Conservation (phyloP, 2,329 filamentous ascomycete species). For the Xylariomycetidae sp. region DNA sequence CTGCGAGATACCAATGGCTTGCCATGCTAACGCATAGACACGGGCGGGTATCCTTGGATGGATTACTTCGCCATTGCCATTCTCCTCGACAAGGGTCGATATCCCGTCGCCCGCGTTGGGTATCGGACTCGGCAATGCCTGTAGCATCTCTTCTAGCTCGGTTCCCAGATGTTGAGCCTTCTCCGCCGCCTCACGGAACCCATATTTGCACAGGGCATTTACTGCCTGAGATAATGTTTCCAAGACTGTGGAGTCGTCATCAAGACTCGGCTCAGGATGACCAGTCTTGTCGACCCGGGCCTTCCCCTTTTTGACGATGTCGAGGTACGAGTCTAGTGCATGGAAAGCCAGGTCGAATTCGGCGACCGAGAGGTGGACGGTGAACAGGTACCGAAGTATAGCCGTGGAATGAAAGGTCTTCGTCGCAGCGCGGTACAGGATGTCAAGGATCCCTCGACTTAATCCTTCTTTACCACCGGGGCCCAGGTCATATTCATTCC, state of each 20-base stretch:
- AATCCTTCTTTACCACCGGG: constrained; percentile 71
- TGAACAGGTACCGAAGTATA: constrained; percentile 80
- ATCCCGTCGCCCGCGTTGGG: constrained; percentile 22
- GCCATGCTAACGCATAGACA: constrained; percentile 66
- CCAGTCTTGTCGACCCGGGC: constrained; percentile 76
- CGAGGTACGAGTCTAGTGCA: constrained; percentile 85
- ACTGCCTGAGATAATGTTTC: constrained; percentile 77
- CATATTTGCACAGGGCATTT: constrained; percentile 74
- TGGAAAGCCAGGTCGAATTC: constrained; percentile 91
- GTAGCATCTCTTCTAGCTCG: constrained; percentile 70
- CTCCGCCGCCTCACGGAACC: constrained; percentile 66
- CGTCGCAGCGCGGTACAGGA: constrained; percentile 81
- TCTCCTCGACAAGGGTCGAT: constrained; percentile 27
- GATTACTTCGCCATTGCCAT: constrained; percentile 24
- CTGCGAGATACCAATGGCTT: constrained; percentile 78
- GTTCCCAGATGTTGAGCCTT: constrained; percentile 67
- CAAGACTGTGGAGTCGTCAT: constrained; percentile 71
- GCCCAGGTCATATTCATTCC: constrained; percentile 76
- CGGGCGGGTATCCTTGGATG: constrained; percentile 48
- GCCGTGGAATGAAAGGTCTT: constrained; percentile 95
- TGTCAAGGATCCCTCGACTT: constrained; percentile 73
- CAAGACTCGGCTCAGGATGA: constrained; percentile 63
- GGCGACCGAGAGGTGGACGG: constrained; percentile 76
- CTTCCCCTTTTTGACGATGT: constrained; percentile 80
- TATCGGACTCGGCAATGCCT: constrained; percentile 42